phyloP scores from a whole-genome alignment of 257 asterid species.

The Petunia secreta region DNA sequence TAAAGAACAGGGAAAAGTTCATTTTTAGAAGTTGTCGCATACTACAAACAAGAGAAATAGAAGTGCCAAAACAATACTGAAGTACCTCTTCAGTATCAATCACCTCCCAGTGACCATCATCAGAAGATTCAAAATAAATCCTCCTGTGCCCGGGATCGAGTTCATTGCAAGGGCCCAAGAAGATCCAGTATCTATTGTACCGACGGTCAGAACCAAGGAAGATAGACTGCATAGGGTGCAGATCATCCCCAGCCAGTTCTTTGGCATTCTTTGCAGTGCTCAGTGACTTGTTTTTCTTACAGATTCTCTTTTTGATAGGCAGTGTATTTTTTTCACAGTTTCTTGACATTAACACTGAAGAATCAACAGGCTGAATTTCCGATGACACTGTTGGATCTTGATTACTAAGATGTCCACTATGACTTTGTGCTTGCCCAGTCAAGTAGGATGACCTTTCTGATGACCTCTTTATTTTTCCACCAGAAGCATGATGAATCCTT shows the following conservation, averaged over 20 bases:
- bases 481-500: slow-evolving; percentile 54
- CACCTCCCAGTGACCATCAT: slow-evolving; percentile 98
- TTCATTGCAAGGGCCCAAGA: slow-evolving; percentile 96
- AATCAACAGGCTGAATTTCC: slow-evolving; percentile 70
- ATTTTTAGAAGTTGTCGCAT: slow-evolving; percentile 22
- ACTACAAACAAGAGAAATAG: neutral
- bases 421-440: slow-evolving; percentile 43
- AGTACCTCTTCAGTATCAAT: slow-evolving; percentile 85
- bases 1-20: slow-evolving; percentile 31
- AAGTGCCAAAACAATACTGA: slow-evolving; percentile 2
- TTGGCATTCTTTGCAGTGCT: slow-evolving; percentile 43
- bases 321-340: slow-evolving; percentile 19
- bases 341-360: slow-evolving; percentile 61
- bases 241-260: slow-evolving; percentile 47
- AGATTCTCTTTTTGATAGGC: slow-evolving; percentile 27
- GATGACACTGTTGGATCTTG: slow-evolving; percentile 42
- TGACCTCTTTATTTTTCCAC: slow-evolving; percentile 89
- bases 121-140: slow-evolving; percentile 96
- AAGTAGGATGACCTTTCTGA: slow-evolving; percentile 43
- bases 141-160: slow-evolving; percentile 95
- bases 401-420: slow-evolving; percentile 30
- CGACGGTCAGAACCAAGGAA: slow-evolving; percentile 97
- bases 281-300: slow-evolving; percentile 42
- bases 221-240: slow-evolving; percentile 96
- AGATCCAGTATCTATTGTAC: slow-evolving; percentile 96